Evolutionary conservation across 306 rosid genomes (phyloP).

Genomic region (Oemleria cerasiformis): DNA sequence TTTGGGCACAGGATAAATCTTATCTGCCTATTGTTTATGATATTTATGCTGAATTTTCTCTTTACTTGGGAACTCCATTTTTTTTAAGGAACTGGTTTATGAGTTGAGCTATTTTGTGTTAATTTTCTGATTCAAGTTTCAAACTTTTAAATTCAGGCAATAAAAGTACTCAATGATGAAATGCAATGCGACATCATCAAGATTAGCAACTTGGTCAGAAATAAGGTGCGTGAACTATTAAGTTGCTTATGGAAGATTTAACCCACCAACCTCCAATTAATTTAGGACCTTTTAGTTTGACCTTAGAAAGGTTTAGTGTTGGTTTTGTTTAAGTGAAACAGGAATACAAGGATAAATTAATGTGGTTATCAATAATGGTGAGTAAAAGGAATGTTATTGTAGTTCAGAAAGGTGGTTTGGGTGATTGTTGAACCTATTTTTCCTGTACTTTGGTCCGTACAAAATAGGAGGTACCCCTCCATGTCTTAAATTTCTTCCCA

Average conservation of each 20-base stretch:
- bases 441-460: not conserved
- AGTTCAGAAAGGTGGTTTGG: too few species aligned
- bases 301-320: not conserved
- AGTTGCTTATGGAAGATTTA: not conserved
- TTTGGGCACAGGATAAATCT: not conserved
- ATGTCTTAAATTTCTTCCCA: not conserved
- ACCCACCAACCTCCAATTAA: not conserved
- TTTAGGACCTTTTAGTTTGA: not conserved
- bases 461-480: not conserved
- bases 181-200: constrained; percentile 81
- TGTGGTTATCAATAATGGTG: not conserved
- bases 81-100: too few species aligned
- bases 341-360: too few species aligned
- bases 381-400: not conserved
- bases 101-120: not conserved
- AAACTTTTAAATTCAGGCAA: constrained; percentile 46
- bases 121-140: constrained; percentile 14
- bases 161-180: constrained; percentile 80
- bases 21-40: not conserved
- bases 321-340: not conserved
- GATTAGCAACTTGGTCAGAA: constrained; percentile 71
- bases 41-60: not conserved
- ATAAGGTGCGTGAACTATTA: constrained; percentile 43
- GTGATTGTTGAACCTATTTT: not conserved
- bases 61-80: not conserved